These are phyloP conservation scores for Raphanus hybrid DNA, from an alignment of 441 rosid species.

Conservation along the genomic window DNA sequence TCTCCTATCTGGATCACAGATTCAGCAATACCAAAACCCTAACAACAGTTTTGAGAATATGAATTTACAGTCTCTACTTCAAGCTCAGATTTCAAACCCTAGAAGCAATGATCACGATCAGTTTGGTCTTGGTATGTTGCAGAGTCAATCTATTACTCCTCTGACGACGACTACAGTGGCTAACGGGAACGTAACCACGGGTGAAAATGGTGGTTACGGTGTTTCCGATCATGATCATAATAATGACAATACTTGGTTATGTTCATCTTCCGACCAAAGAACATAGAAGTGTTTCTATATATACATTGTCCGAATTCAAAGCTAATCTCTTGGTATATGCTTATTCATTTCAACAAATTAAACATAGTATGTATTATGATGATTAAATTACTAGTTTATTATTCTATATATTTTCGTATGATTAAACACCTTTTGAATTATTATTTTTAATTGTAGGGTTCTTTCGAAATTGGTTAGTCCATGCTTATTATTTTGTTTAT, in stretches of 20 bases:
- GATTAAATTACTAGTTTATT: constrained; percentile 16
- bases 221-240: constrained; percentile 22
- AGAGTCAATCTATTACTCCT: constrained; percentile 53
- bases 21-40: constrained; percentile 47
- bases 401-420: constrained; percentile 4
- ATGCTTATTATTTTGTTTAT: constrained; percentile 19
- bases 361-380: constrained; percentile 35
- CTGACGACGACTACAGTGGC: constrained; percentile 25
- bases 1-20: constrained; percentile 42
- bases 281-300: constrained; percentile 9
- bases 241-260: constrained; percentile 83
- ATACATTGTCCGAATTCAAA: constrained; percentile 21
- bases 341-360: constrained; percentile 32
- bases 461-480: neutral
- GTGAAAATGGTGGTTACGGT: constrained; percentile 47
- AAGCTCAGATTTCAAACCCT: constrained; percentile 49
- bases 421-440: neutral
- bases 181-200: constrained; percentile 37
- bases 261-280: constrained; percentile 58
- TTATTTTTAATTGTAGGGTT: neutral
- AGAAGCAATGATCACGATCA: constrained; percentile 43
- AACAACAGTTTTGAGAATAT: constrained; percentile 54
- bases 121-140: constrained; percentile 51
- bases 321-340: constrained; percentile 45
- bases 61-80: constrained; percentile 68